Conservation (phyloP, 148 eudicot species). For the Persicaria maculosa region DNA sequence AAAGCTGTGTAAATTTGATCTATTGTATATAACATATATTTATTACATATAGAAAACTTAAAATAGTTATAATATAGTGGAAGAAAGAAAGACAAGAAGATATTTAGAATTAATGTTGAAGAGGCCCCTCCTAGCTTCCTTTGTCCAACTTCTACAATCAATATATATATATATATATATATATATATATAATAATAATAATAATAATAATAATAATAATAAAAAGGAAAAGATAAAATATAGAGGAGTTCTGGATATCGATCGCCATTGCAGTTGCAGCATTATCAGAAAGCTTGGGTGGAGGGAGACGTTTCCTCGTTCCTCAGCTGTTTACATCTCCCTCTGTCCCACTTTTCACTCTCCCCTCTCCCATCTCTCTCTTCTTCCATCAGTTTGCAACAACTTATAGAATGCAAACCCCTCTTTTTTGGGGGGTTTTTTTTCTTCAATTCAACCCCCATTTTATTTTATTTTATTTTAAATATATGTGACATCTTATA, state of each 20-base stretch:
- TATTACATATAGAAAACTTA: too few species aligned
- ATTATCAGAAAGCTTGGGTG: slow-evolving; percentile 4
- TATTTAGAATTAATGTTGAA: not conserved
- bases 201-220: too few species aligned
- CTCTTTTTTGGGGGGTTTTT: not conserved
- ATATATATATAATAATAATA: too few species aligned
- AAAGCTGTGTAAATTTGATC: too few species aligned
- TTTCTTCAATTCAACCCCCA: not conserved
- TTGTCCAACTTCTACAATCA: slow-evolving; percentile 4
- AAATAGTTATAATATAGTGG: too few species aligned
- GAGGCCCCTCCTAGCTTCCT: not conserved
- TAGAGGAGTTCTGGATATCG: not conserved
- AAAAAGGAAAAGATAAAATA: too few species aligned
- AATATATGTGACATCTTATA: not conserved
- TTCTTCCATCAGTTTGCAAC: too few species aligned
- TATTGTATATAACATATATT: too few species aligned
- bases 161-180: too few species aligned
- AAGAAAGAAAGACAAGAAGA: slow-evolving; percentile 8
- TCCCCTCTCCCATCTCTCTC: too few species aligned
- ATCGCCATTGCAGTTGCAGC: slow-evolving; percentile 10
- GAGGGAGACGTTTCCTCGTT: slow-evolving; percentile 13
- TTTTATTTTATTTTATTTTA: not conserved
- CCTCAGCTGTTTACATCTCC: slow-evolving; percentile 3
- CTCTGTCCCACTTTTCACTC: slow-evolving; percentile 13
- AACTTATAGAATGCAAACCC: not conserved